A percentile compares a stretch with the other conserved stretches of the same genome.
Conservation (phyloP, 129 eudicot genomes). For the Chrysanthemum makinoi region DNA sequence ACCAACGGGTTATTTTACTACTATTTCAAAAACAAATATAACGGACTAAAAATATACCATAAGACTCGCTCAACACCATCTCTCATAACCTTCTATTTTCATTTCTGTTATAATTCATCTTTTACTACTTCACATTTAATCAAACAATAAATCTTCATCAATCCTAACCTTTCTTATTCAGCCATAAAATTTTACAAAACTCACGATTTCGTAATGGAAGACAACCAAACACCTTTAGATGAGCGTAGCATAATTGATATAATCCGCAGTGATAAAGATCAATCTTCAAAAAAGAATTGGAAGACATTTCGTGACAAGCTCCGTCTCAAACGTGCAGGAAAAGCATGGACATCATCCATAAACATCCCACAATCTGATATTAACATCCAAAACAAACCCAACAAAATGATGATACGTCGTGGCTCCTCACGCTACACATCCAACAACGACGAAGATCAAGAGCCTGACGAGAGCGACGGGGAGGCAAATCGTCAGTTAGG, state of each 20-base stretch:
- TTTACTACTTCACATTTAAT: constrained; percentile 19
- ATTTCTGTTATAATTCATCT: constrained; percentile 15
- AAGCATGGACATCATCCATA: constrained; percentile 51
- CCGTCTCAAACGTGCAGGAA: constrained; percentile 50
- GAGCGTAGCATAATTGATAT: constrained; percentile 51
- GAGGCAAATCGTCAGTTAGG: constrained; percentile 28
- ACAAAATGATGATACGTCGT: constrained; percentile 31
- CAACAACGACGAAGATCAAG: constrained; percentile 1
- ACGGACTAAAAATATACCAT: constrained; percentile 23
- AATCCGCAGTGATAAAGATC: constrained; percentile 35
- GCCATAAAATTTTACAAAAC: too few species aligned
- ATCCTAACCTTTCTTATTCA: neutral
- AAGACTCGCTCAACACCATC: constrained; percentile 41
- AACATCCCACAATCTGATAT: constrained; percentile 52
- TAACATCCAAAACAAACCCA: constrained; percentile 27
- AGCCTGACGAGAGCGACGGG: constrained; percentile 6
- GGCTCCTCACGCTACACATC: constrained; percentile 28
- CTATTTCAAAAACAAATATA: constrained; percentile 17
- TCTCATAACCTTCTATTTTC: constrained; percentile 30
- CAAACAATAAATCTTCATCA: constrained; percentile 5
- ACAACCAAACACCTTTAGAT: constrained; percentile 17
- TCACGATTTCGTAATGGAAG: constrained; percentile 16
- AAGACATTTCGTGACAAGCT: constrained; percentile 49
- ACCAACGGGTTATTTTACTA: neutral
- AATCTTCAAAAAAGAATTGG: constrained; percentile 54